These are phyloP conservation scores for Tuber melanosporum DNA, from an alignment of 495 filamentous ascomycete genomes.

Conservation along the genomic window DNA sequence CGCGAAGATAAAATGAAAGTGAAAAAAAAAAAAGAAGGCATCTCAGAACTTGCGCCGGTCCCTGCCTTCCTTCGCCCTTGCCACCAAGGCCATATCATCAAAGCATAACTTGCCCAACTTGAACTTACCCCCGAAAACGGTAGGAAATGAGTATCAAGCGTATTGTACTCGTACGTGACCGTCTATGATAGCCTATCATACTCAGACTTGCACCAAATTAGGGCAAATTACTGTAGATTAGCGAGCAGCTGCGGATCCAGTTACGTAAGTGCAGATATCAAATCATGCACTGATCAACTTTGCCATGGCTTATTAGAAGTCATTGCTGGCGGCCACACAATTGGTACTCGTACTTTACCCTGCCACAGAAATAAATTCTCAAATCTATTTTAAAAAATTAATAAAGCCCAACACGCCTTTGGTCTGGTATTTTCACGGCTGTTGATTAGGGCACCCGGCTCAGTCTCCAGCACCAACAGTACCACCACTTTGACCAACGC, in stretches of 20 bases:
- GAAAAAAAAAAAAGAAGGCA: background rate
- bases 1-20: background rate
- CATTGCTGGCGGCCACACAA: background rate
- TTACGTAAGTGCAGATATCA: background rate
- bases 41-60: background rate
- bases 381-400: constrained; percentile 33
- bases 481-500: background rate
- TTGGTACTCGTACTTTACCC: background rate
- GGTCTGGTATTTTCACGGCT: background rate
- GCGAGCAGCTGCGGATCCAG: background rate
- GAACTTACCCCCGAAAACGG: background rate
- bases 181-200: background rate
- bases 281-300: background rate
- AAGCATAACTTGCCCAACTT: background rate
- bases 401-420: background rate
- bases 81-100: background rate
- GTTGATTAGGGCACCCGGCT: background rate
- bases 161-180: background rate
- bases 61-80: too few species aligned
- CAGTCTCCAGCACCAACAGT: constrained; percentile 31
- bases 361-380: constrained; percentile 20
- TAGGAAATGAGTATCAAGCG: background rate
- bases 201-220: background rate
- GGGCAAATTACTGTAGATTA: background rate
- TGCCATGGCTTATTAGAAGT: background rate